These are phyloP conservation scores for Ogataea methylovora DNA, from an alignment of 805 yeast genomes.

Conservation along the genomic window DNA sequence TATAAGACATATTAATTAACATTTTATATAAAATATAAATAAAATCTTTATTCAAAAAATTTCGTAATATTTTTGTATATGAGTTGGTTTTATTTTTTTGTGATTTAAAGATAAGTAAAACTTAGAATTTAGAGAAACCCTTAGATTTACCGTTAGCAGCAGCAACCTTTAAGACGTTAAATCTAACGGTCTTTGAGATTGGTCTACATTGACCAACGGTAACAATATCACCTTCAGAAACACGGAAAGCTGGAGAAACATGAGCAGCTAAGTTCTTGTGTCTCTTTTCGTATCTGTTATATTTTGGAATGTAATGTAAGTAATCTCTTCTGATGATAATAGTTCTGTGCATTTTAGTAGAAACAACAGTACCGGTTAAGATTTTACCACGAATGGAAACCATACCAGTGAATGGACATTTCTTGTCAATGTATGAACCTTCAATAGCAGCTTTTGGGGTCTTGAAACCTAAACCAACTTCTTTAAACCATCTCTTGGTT, in stretches of 20 bases:
- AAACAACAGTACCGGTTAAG: conserved; percentile 98
- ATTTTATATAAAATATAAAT: too few species aligned
- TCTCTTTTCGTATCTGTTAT: conserved; percentile 99
- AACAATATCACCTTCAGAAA: conserved; percentile 96
- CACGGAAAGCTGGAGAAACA: conserved; percentile 99
- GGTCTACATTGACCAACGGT: conserved; percentile 99
- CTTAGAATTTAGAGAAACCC: conserved; percentile 96
- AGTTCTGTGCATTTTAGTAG: conserved; percentile 99
- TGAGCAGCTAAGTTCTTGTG: conserved; percentile 99
- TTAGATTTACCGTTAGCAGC: conserved; percentile 83
- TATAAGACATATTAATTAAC: too few species aligned
- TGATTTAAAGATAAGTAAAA: conserved; percentile 1
- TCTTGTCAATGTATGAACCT: conserved; percentile 99
- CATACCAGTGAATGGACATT: conserved; percentile 97
- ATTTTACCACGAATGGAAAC: conserved; percentile 99
- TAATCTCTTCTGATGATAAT: conserved; percentile 99
- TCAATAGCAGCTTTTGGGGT: conserved; percentile 98
- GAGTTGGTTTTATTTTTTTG: too few species aligned
- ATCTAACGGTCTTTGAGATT: conserved; percentile 98
- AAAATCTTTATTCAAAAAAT: too few species aligned
- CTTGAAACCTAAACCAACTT: conserved; percentile 99
- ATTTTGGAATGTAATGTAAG: conserved; percentile 99
- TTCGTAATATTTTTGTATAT: too few species aligned
- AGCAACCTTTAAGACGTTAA: conserved; percentile 96
- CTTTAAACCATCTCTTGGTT: conserved; percentile 99